Evolutionary conservation across 2,329 filamentous ascomycete species (phyloP).

Genomic region (Pseudogymnoascus sp.): DNA sequence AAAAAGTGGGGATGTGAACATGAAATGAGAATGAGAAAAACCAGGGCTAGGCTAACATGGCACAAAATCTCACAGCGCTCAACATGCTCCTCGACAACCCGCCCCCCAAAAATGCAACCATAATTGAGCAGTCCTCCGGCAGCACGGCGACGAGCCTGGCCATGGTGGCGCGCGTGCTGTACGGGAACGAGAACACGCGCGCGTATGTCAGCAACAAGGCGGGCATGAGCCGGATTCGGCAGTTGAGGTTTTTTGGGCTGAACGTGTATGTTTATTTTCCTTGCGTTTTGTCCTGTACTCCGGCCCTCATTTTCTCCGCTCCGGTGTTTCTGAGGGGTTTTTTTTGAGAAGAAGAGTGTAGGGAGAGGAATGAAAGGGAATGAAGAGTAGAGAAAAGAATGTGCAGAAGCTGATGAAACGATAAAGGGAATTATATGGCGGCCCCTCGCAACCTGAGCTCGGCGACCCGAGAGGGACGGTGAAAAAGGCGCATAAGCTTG

Average conservation of each 20-base stretch:
- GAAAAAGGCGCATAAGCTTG: slow-evolving; percentile 37
- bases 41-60: neutral
- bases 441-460: slow-evolving; percentile 51
- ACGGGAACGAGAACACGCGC: slow-evolving; percentile 43
- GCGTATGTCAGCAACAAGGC: slow-evolving; percentile 56
- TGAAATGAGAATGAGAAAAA: too few relatives aligned
- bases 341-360: too few relatives aligned
- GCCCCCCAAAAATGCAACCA: slow-evolving; percentile 39
- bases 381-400: neutral
- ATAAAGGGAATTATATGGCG: slow-evolving; percentile 46
- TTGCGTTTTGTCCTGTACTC: too few relatives aligned
- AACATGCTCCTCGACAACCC: slow-evolving; percentile 41
- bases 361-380: too few relatives aligned
- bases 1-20: too few relatives aligned
- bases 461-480: slow-evolving; percentile 47
- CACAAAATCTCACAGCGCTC: slow-evolving; percentile 33
- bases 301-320: too few relatives aligned
- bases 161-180: slow-evolving; percentile 44
- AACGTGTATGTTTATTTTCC: slow-evolving; percentile 35
- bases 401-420: neutral
- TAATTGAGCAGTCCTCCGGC: slow-evolving; percentile 56
- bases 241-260: slow-evolving; percentile 54
- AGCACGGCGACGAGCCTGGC: slow-evolving; percentile 56
- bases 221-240: slow-evolving; percentile 42
- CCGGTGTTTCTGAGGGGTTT: too few relatives aligned